Conservation (phyloP, 306 rosid species). For the Astragalus glycyphyllos region DNA sequence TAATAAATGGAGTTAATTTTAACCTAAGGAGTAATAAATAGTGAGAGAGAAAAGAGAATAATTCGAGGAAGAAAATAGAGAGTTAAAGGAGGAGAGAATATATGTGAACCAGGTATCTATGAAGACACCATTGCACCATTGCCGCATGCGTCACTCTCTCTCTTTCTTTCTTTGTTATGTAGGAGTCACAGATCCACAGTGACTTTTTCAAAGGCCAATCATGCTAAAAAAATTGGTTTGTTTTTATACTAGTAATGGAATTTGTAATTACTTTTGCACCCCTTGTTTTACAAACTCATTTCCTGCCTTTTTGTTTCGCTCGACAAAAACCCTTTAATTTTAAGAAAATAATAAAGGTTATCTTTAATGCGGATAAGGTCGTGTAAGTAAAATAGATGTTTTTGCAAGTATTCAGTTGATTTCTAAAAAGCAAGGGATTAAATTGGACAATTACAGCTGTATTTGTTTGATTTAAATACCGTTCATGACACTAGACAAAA, state of each 20-base stretch:
- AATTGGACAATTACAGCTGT: too few relatives aligned
- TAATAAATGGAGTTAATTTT: neutral
- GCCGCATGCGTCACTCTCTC: conserved; percentile 43
- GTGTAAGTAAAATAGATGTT: too few relatives aligned
- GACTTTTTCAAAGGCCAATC: conserved; percentile 32
- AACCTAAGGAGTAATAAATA: conserved; percentile 21
- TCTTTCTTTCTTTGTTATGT: neutral
- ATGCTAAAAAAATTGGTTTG: conserved; percentile 28
- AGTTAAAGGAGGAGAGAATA: neutral
- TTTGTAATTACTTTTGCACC: conserved; percentile 40
- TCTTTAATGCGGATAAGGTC: too few relatives aligned
- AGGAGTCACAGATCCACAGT: conserved; percentile 34
- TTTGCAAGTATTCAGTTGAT: too few relatives aligned
- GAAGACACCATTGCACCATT: conserved; percentile 54
- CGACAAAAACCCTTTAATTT: too few relatives aligned
- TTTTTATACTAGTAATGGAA: neutral
- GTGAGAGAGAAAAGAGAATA: neutral
- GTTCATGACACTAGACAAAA: too few relatives aligned
- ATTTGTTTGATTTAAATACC: too few relatives aligned
- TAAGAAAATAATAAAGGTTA: too few relatives aligned
- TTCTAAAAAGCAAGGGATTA: too few relatives aligned
- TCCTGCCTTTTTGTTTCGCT: too few relatives aligned
- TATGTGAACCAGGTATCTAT: conserved; percentile 55
- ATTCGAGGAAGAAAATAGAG: conserved; percentile 36
- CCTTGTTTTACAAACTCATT: neutral